Percentiles rank a stretch among this genome's conserved stretches.
phyloP scores from a whole-genome alignment of 2,329 filamentous ascomycete species.

The Fusarium bactridioides region DNA sequence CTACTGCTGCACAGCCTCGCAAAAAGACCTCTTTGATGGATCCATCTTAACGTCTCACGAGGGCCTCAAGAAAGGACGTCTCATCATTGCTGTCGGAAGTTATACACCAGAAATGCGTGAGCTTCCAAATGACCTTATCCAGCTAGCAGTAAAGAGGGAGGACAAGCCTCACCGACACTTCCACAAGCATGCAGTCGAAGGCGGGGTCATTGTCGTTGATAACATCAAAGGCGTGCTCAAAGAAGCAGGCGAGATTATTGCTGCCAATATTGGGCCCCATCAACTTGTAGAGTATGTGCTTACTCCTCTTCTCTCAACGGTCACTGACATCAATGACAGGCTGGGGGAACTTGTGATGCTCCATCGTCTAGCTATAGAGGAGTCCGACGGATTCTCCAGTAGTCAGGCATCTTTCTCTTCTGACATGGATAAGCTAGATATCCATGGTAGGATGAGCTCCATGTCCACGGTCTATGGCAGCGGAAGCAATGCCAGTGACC shows the following conservation, averaged over 20 bases:
- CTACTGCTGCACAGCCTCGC: conserved; percentile 86
- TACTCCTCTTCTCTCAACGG: background rate
- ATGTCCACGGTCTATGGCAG: conserved; percentile 52
- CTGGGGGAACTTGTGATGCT: conserved; percentile 81
- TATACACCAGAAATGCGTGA: conserved; percentile 80
- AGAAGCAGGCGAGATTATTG: conserved; percentile 87
- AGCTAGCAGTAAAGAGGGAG: conserved; percentile 63
- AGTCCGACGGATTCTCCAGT: conserved; percentile 48
- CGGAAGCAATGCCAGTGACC: conserved; percentile 32
- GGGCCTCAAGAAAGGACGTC: conserved; percentile 72
- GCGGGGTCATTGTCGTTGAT: conserved; percentile 74
- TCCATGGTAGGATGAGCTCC: conserved; percentile 45
- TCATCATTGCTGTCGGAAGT: conserved; percentile 77
- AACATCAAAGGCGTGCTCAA: conserved; percentile 80
- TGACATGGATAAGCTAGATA: conserved; percentile 49
- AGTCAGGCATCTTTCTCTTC: conserved; percentile 43
- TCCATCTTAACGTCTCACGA: conserved; percentile 75
- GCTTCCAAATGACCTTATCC: conserved; percentile 78
- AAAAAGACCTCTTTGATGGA: conserved; percentile 76
- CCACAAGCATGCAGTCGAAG: conserved; percentile 71
- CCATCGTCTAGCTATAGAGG: conserved; percentile 53
- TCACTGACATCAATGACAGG: conserved; percentile 46
- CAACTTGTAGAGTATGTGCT: conserved; percentile 78
- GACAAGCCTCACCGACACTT: conserved; percentile 62
- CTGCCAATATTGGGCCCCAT: conserved; percentile 74